Evolutionary conservation across 1,284 basidiomycete species (phyloP).

Genomic region (Trametes hirsuta): DNA sequence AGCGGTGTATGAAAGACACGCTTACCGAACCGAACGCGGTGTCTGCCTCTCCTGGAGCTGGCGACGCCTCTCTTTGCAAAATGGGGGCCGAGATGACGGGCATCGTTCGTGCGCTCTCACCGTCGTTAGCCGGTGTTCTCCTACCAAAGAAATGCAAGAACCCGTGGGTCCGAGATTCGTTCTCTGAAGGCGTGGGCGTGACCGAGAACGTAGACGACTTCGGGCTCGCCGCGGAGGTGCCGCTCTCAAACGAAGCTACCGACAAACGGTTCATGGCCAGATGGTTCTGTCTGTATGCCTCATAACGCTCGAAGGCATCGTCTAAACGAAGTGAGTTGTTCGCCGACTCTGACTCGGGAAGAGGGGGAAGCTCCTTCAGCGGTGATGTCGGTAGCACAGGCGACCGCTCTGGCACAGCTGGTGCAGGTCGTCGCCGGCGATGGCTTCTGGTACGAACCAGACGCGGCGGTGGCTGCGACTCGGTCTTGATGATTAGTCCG

Average conservation of each 20-base stretch:
- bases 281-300: conserved; percentile 69
- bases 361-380: conserved; percentile 58
- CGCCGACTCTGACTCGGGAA: conserved; percentile 38
- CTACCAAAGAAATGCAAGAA: conserved; percentile 64
- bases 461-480: conserved; percentile 44
- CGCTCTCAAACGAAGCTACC: conserved; percentile 54
- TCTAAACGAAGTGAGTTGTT: conserved; percentile 52
- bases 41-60: conserved; percentile 21
- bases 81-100: conserved; percentile 66
- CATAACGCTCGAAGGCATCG: conserved; percentile 92
- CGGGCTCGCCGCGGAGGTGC: conserved; percentile 33
- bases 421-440: conserved; percentile 54
- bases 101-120: conserved; percentile 39
- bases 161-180: conserved; percentile 38
- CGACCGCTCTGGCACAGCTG: conserved; percentile 43
- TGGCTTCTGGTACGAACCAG: conserved; percentile 31
- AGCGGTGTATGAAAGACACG: conserved; percentile 16
- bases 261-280: conserved; percentile 57
- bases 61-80: conserved; percentile 28
- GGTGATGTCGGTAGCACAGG: conserved; percentile 9
- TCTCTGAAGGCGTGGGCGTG: conserved; percentile 35
- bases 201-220: conserved; percentile 28
- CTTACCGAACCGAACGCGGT: conserved; percentile 69
- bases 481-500: conserved; percentile 76
- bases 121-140: conserved; percentile 47